Conservation (phyloP, 169 alveolate genomes). For the Babesia gibsoni region DNA sequence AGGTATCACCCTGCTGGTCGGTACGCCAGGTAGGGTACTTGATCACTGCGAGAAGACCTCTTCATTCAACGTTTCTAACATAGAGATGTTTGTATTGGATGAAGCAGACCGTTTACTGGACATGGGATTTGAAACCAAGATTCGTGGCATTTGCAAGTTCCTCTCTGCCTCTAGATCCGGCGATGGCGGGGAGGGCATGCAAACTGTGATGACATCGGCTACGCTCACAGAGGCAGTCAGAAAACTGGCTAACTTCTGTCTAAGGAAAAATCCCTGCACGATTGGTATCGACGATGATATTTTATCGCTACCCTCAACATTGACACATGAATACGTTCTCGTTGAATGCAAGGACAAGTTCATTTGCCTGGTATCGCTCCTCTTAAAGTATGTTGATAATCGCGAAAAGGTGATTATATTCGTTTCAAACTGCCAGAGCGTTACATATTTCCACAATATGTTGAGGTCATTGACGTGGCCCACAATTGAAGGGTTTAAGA, state of each 20-base stretch:
- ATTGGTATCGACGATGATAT: slow-evolving; percentile 54
- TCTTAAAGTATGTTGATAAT: slow-evolving; percentile 26
- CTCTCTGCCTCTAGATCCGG: background rate
- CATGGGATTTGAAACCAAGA: slow-evolving; percentile 93
- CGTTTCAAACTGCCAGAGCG: slow-evolving; percentile 72
- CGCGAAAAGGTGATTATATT: slow-evolving; percentile 66
- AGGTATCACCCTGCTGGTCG: slow-evolving; percentile 91
- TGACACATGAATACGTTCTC: slow-evolving; percentile 49
- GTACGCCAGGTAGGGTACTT: slow-evolving; percentile 97
- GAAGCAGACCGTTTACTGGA: slow-evolving; percentile 98
- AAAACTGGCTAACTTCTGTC: slow-evolving; percentile 72
- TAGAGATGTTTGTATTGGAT: slow-evolving; percentile 86
- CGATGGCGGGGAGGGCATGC: slow-evolving; percentile 40
- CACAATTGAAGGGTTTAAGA: slow-evolving; percentile 15
- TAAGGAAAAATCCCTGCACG: slow-evolving; percentile 65
- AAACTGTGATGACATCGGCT: slow-evolving; percentile 79
- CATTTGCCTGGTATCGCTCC: slow-evolving; percentile 36
- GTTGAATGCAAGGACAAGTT: slow-evolving; percentile 58
- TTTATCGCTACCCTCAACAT: slow-evolving; percentile 36
- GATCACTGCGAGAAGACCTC: slow-evolving; percentile 90
- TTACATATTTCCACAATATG: slow-evolving; percentile 51
- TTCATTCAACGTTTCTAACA: slow-evolving; percentile 82
- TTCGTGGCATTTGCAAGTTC: slow-evolving; percentile 78
- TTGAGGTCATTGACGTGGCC: slow-evolving; percentile 71
- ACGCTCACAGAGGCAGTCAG: slow-evolving; percentile 77